Base-by-base conservation (phyloP, 2,329 filamentous ascomycete species). In the Alternaria consortialis region DNA sequence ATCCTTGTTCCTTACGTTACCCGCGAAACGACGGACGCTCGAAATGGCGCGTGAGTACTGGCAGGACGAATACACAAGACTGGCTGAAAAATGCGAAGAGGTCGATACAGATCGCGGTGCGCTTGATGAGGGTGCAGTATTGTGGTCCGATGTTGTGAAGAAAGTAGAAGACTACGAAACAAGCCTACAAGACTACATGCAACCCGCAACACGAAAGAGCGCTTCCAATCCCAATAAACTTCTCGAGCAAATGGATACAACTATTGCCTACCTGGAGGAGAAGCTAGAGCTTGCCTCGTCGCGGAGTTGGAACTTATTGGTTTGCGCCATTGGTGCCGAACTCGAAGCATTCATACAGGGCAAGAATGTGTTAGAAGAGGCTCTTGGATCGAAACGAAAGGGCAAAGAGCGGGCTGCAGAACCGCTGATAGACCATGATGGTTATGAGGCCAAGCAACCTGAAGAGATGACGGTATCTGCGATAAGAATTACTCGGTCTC, bases 281-380 rank as follows among this genome's bases (percentile, higher is more conserved):
- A 83, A 84, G 20, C 70, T 88, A 27, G 79, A 82, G 1, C 72
- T 84, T 2, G 89, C 89, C 0, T 86, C 91, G 62, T 79, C 82
- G 1, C 86, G 86, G 58, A 84, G 85, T 15, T 94, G 91, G 91
- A 93, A 90, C 58, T 79, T 94, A 15, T 82, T 94, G 17, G 88
- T 93, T 5, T 91, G 87, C 53, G 91, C 90, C 11, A 88, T 94
- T 34, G 90, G 91, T 0, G 91, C 91, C 0, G 91, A 92, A 74
- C 73, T 91, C 1, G 88, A 90, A 60, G 89, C 89, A 2, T 88
- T 91, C 62, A 80, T 80, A 32, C 85, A 89, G 69, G 88, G 88
- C 1, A 84, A 85, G 66, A 76, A 81, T 3, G 81, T 92, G 42
- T 78, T 92, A n/a, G 73, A 80, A 39, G 73, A 77, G 11, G 74